Evolutionary conservation across 768 basidiomycete species (phyloP).

Genomic region (Tylopilus balloui): DNA sequence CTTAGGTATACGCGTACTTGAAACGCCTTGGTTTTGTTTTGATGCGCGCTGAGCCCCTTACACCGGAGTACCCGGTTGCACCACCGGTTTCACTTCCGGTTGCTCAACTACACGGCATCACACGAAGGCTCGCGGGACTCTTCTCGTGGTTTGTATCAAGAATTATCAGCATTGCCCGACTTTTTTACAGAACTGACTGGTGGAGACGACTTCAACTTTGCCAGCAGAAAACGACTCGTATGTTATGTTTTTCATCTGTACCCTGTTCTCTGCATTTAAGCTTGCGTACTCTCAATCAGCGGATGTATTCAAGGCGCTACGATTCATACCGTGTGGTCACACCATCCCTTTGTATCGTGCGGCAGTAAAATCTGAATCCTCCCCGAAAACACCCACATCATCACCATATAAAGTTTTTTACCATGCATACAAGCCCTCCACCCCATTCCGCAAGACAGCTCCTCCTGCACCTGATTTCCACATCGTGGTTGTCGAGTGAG

Average conservation of each 20-base stretch:
- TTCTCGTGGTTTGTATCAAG: constrained; percentile 12
- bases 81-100: constrained; percentile 25
- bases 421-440: constrained; percentile 88
- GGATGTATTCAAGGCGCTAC: constrained; percentile 61
- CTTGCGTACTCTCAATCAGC: constrained; percentile 37
- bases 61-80: constrained; percentile 48
- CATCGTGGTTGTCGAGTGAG: constrained; percentile 82
- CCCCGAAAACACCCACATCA: background rate
- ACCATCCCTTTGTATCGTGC: constrained; percentile 35
- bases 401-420: constrained; percentile 71
- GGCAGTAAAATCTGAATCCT: constrained; percentile 4
- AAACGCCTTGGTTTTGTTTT: constrained; percentile 89
- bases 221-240: constrained; percentile 56
- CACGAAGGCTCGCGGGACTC: constrained; percentile 4
- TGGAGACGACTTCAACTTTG: constrained; percentile 56
- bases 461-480: constrained; percentile 83
- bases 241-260: constrained; percentile 33
- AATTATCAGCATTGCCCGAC: constrained; percentile 1
- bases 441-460: constrained; percentile 72
- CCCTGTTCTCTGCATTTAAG: background rate
- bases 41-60: constrained; percentile 65
- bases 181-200: constrained; percentile 40
- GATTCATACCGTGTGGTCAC: constrained; percentile 71
- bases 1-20: constrained; percentile 87
- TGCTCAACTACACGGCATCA: constrained; percentile 6